Evolutionary conservation across 495 filamentous ascomycete species (phyloP), one percentile per base, ranked within the genome.

Genomic region (Hypoxylon subgilvum): DNA sequence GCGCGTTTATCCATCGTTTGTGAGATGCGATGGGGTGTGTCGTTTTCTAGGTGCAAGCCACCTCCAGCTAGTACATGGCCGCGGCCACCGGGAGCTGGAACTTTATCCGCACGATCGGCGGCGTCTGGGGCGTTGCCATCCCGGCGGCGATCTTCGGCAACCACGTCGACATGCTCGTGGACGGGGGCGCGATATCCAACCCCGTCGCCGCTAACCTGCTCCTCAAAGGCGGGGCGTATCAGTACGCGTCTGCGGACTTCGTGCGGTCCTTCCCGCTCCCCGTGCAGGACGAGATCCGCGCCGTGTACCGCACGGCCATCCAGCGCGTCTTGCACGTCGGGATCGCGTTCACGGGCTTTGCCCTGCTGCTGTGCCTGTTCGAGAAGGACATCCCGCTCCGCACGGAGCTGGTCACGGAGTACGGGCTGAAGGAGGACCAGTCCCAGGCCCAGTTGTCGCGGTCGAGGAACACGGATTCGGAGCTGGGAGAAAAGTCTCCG

Each of bases 391-490:
- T 74, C 5, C 19, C 34, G 16, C 25, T 76, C 18, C 42, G 67
- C 16, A 72, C 32, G 1, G 50, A 62, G 10, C 40, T 73, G 19
- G 63, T 74, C 22, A 75, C 69, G 0, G 66, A 78, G 35, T 76
- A 48, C 56, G 72, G 72, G 4, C 18, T 61, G 8, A 52, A 48
- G 22, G 56, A 70, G 36, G 50, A 56, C 6, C 5, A 40, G 10
- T 30, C 27, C 27, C n/a, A n/a, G n/a, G n/a, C n/a, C n/a, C n/a
- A n/a, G n/a, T n/a, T n/a, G n/a, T n/a, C n/a, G n/a, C n/a, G n/a
- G n/a, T n/a, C n/a, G n/a, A n/a, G n/a, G n/a, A n/a, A n/a, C n/a
- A n/a, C n/a, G n/a, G n/a, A n/a, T n/a, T n/a, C n/a, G n/a, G n/a
- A n/a, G n/a, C n/a, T n/a, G n/a, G n/a, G n/a, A n/a, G n/a, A n/a